Conservation (phyloP, 768 basidiomycete species). For the Mycena vulgaris region DNA sequence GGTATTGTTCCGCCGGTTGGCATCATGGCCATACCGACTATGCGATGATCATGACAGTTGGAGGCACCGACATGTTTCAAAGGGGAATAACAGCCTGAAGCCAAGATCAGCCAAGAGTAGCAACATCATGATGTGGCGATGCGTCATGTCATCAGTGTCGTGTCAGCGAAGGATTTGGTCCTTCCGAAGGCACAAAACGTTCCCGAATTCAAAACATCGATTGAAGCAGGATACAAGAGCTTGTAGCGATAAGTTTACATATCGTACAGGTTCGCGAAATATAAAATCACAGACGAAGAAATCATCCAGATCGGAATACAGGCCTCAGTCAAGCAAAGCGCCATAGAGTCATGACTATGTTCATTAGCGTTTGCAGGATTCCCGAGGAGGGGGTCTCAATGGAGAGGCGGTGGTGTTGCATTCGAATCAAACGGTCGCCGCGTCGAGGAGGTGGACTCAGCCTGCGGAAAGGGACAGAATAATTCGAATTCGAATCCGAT, state of each 20-base stretch:
- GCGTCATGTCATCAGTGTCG: too few relatives aligned
- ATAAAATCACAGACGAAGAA: too few relatives aligned
- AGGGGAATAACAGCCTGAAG: too few relatives aligned
- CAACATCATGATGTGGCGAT: background rate
- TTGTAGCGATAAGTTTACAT: background rate
- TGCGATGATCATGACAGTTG: too few relatives aligned
- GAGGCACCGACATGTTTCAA: too few relatives aligned
- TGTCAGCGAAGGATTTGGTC: too few relatives aligned
- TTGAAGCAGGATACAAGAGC: conserved; percentile 16
- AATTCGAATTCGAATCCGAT: background rate
- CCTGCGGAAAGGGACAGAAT: background rate
- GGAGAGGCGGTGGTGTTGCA: background rate
- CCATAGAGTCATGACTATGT: background rate
- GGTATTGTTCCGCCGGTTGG: background rate
- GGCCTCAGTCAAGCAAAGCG: background rate
- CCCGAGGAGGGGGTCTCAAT: background rate
- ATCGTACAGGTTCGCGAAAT: background rate
- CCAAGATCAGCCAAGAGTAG: too few relatives aligned
- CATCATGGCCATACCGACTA: background rate
- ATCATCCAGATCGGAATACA: too few relatives aligned
- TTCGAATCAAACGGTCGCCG: conserved; percentile 8
- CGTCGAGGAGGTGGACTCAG: conserved; percentile 20
- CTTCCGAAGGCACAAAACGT: too few relatives aligned
- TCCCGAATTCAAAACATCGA: conserved; percentile 14
- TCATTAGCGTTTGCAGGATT: background rate